Evolutionary conservation across 768 basidiomycete genomes (phyloP), one percentile per base, ranked within the genome.

Genomic region (Agaricus blazei): DNA sequence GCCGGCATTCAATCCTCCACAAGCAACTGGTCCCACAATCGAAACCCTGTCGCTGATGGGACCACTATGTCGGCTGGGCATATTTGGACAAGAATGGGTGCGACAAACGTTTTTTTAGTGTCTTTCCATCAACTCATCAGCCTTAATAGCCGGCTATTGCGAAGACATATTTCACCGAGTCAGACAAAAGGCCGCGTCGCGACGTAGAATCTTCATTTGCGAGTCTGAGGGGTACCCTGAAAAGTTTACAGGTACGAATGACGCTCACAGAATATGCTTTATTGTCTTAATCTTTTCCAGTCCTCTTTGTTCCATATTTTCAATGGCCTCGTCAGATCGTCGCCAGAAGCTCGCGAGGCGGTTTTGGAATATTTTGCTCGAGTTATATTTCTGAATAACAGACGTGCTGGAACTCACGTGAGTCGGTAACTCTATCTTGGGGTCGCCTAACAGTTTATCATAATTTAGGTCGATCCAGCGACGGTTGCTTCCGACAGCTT

Each of bases 81-180:
- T 94, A 4, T 98, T 96, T 66, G 80, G 85, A n/a, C 73, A 83
- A 52, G 90, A 98, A 78, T 95, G 92, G 85, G 88, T 95, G 65
- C 61, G 79, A 71, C 29, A 28, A 45, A 23, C 11, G n/a, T 8
- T 57, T 44, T 14, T 36, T 36, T 15, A 31, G 41, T 47, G 45
- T 4, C 43, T 7, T 52, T 44, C 52, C 44, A 50, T 24, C 37
- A 27, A 38, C 53, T 60, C 62, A 49, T 59, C 49, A 27, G 57
- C 50, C 4, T 46, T 45, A 59, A 8, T 63, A 95, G 95, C 91
- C 91, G 9, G 71, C 71, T 9, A 83, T 98, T 51, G 80, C 87
- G 2, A 75, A 80, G 56, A 80, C 82, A 0, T 97, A 95, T 65
- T 98, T 97, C 70, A 83, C 91, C 0, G 87, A 95, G 29, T 84